Base-by-base conservation (phyloP, 352 stramenopile genomes). In the Phytopythium delawarense region DNA sequence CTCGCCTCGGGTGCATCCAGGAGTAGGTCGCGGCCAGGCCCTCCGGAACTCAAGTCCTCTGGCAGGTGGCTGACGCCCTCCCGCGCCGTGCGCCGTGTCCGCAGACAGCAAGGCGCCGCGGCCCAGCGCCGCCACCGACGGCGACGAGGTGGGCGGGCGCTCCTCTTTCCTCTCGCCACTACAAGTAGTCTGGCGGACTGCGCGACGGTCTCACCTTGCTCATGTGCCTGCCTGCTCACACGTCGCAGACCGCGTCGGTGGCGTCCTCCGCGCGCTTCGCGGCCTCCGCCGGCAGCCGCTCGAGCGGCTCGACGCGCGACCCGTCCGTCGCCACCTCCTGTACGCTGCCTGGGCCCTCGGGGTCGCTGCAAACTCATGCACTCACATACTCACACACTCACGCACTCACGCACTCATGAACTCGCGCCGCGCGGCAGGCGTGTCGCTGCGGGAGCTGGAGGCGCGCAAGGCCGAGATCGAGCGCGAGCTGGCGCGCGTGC, bases 381-480 rank as follows among this genome's bases (percentile, higher is more conserved):
- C 16, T 32, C 28, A 32, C 28, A 7, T 1, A 40, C 35, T 11
- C 35, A 0, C n/a, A 1, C 40, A 45, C 16, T 21, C 40, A 45
- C 40, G 16, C 40, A 45, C 16, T 32, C 28, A 32, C 28, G 35
- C 9, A 40, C 35, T 11, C 35, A 0, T 25, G 7, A 7, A 21
- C 18, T 48, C 42, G 7, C 7, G 8, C 8, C 15, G 23, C n/a
- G 48, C 46, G 6, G 0, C 52, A 89, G 80, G 57, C 40, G 69
- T 72, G 13, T 90, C 78, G 12, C 62, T 90, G 32, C 72, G 73
- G 0, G 76, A 84, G 13, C 61, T 90, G 25, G 81, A 90, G 59
- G 59, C 64, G 23, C 78, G 76, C 51, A 90, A 88, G 58, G 65
- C 48, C n/a, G 66, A 84, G 54, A 90, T 90, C 54, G 76, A 86